phyloP scores from a whole-genome alignment of 1,284 basidiomycete genomes.

The Bondarzewia mesenterica region DNA sequence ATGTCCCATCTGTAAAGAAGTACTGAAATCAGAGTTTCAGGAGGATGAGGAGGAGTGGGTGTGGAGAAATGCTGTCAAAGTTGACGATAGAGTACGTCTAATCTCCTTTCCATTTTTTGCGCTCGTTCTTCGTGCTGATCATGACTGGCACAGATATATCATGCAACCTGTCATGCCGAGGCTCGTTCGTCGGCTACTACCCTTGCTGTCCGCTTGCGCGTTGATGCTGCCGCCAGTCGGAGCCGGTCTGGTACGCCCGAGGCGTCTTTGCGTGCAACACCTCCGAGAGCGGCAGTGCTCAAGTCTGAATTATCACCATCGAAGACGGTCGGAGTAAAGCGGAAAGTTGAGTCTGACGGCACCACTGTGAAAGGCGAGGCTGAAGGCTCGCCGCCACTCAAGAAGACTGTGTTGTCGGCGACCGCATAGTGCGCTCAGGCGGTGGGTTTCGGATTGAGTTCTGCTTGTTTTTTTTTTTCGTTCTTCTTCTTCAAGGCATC shows the following conservation, averaged over 20 bases:
- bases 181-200: slow-evolving; percentile 52
- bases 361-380: slow-evolving; percentile 18
- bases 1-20: slow-evolving; percentile 97
- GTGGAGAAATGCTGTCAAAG: slow-evolving; percentile 86
- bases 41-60: slow-evolving; percentile 99
- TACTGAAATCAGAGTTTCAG: slow-evolving; percentile 84
- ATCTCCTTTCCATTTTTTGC: background rate
- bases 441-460: too few species aligned
- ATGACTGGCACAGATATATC: slow-evolving; percentile 55
- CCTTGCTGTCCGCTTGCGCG: slow-evolving; percentile 55
- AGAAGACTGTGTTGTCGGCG: slow-evolving; percentile 29
- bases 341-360: slow-evolving; percentile 54
- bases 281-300: slow-evolving; percentile 25
- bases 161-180: slow-evolving; percentile 89
- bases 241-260: slow-evolving; percentile 74
- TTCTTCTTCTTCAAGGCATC: slow-evolving; percentile 3
- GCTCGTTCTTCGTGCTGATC: slow-evolving; percentile 5
- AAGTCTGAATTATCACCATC: slow-evolving; percentile 35
- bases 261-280: slow-evolving; percentile 33
- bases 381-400: slow-evolving; percentile 45
- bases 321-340: slow-evolving; percentile 50
- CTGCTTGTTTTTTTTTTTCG: slow-evolving; percentile 4
- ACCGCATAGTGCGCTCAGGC: slow-evolving; percentile 6
- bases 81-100: slow-evolving; percentile 69
- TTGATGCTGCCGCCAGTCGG: slow-evolving; percentile 48